phyloP scores from a whole-genome alignment of 2,329 filamentous ascomycete genomes.

The Pseudonectria foliicola region DNA sequence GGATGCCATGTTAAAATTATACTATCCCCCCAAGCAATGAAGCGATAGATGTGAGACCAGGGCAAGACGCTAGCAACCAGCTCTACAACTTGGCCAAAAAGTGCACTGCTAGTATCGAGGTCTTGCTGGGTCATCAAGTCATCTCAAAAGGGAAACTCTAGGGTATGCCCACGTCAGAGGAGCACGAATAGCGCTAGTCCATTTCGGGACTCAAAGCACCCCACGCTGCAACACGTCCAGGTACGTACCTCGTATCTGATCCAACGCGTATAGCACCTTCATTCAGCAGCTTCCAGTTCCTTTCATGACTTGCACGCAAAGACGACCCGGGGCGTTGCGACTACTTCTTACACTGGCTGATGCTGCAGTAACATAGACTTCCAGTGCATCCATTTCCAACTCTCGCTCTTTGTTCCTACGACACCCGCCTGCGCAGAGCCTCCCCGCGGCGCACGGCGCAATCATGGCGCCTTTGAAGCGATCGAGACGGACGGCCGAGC shows the following conservation, averaged over 20 bases:
- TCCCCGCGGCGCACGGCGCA: conserved; percentile 5
- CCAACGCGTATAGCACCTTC: conserved; percentile 17
- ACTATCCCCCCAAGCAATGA: too few species aligned
- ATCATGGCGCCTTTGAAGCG: conserved; percentile 35
- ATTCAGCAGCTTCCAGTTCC: conserved; percentile 2
- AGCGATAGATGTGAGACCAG: too few species aligned
- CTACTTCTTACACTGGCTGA: too few species aligned
- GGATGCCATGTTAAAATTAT: not conserved
- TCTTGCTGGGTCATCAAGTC: too few species aligned
- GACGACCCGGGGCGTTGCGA: too few species aligned
- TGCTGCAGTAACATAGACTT: too few species aligned
- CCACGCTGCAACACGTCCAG: conserved; percentile 9
- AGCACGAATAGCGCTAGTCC: conserved; percentile 6
- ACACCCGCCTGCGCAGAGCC: conserved; percentile 1
- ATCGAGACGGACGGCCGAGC: conserved; percentile 29
- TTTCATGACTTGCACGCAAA: not conserved
- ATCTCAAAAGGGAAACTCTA: not conserved
- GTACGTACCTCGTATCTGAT: too few species aligned
- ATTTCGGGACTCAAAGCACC: conserved; percentile 2
- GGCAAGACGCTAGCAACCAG: conserved; percentile 1
- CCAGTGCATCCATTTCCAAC: too few species aligned
- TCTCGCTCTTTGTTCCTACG: conserved; percentile 2
- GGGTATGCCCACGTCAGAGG: not conserved
- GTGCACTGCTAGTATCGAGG: too few species aligned
- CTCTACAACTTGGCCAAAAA: too few species aligned